phyloP scores from a whole-genome alignment of 257 asterid genomes.

The Rauvolfia tetraphylla region DNA sequence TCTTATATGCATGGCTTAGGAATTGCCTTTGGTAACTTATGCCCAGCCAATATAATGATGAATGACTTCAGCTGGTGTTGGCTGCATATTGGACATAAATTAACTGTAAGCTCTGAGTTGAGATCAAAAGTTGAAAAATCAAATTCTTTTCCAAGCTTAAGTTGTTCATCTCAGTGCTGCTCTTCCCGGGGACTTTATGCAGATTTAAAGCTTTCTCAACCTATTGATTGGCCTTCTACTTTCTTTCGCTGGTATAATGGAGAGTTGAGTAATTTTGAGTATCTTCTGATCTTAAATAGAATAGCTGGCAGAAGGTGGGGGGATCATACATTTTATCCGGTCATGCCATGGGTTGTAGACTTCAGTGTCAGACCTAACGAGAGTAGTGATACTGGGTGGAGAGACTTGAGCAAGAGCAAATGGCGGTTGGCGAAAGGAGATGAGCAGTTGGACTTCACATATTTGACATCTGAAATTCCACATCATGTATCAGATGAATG shows the following conservation, averaged over 20 bases:
- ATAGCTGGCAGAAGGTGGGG: conserved; percentile 99
- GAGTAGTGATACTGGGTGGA: conserved; percentile 67
- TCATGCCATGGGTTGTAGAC: conserved; percentile 96
- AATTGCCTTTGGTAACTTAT: conserved; percentile 57
- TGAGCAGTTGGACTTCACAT: conserved; percentile 96
- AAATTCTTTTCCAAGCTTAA: conserved; percentile 22
- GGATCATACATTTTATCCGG: conserved; percentile 77
- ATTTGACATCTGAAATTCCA: conserved; percentile 89
- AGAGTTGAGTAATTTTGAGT: conserved; percentile 84
- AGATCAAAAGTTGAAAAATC: conserved; percentile 29
- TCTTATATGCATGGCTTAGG: conserved; percentile 86
- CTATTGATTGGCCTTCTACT: conserved; percentile 64
- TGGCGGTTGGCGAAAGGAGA: conserved; percentile 99
- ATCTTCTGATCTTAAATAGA: conserved; percentile 74
- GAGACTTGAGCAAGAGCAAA: conserved; percentile 92
- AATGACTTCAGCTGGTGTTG: conserved; percentile 81
- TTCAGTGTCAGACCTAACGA: conserved; percentile 77
- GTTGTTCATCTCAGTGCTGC: conserved; percentile 51
- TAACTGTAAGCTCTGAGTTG: conserved; percentile 34
- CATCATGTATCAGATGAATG: conserved; percentile 98
- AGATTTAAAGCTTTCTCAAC: conserved; percentile 52
- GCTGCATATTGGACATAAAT: conserved; percentile 54
- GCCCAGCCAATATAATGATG: conserved; percentile 68
- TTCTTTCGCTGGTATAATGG: conserved; percentile 90
- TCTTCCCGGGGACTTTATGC: conserved; percentile 55